phyloP scores from a whole-genome alignment of 345 rosid species.

The Salix suchowensis region DNA sequence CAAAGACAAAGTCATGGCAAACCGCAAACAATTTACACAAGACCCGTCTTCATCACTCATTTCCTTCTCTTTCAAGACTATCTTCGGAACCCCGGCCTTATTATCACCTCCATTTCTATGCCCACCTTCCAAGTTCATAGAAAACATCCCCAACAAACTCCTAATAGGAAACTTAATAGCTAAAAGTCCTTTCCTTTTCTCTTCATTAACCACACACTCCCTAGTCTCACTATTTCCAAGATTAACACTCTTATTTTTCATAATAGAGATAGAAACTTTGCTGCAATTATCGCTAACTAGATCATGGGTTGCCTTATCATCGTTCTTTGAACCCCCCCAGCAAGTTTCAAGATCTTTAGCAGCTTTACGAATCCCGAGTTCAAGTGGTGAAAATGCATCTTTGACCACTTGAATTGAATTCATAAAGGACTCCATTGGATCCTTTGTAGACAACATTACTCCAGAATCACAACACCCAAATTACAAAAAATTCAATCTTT shows the following conservation, averaged over 20 bases:
- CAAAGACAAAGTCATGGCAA: conserved; percentile 69
- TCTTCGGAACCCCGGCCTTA: conserved; percentile 25
- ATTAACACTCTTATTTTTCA: conserved; percentile 32
- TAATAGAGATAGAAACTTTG: conserved; percentile 26
- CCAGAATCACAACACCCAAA: conserved; percentile 6
- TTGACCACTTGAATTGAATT: conserved; percentile 72
- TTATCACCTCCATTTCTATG: conserved; percentile 4
- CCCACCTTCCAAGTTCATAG: conserved; percentile 37
- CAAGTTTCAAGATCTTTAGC: conserved; percentile 63
- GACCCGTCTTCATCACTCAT: conserved; percentile 45
- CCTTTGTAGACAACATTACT: conserved; percentile 67
- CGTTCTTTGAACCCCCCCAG: conserved; percentile 38
- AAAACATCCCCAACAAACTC: conserved; percentile 44
- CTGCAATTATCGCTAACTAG: conserved; percentile 9
- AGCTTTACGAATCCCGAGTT: conserved; percentile 57
- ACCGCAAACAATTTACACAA: conserved; percentile 66
- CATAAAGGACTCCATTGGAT: conserved; percentile 53
- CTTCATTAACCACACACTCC: conserved; percentile 38
- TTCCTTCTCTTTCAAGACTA: conserved; percentile 33
- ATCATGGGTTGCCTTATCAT: conserved; percentile 29
- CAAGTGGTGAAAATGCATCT: conserved; percentile 57
- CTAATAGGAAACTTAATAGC: conserved; percentile 55
- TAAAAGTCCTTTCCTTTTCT: conserved; percentile 47
- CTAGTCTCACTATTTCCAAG: conserved; percentile 15
- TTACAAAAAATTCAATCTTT: not conserved